These are phyloP conservation scores for Fraxinus sp. DNA, from an alignment of 305 asterid genomes.

Conservation along the genomic window DNA sequence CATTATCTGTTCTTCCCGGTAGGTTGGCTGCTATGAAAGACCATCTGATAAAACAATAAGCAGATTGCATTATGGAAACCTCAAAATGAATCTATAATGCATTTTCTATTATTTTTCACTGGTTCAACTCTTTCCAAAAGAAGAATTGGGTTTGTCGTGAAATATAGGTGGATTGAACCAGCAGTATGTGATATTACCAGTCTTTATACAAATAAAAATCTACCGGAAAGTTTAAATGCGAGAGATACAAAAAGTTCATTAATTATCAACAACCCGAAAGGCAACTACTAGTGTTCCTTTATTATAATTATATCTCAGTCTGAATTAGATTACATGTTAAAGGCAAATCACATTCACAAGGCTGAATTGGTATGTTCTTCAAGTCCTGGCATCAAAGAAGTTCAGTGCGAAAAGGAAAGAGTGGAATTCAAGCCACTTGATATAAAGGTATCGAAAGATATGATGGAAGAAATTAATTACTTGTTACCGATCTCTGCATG, in stretches of 20 bases:
- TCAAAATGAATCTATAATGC: not conserved
- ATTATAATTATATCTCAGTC: not conserved
- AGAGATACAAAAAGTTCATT: not conserved
- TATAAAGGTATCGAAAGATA: not conserved
- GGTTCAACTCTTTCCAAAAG: not conserved
- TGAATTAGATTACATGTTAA: not conserved
- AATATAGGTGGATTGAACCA: not conserved
- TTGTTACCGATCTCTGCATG: conserved; percentile 64
- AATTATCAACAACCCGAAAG: not conserved
- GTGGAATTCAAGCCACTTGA: not conserved
- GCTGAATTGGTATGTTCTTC: not conserved
- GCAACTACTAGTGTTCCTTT: not conserved
- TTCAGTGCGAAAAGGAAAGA: not conserved
- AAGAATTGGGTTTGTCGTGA: not conserved
- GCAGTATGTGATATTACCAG: not conserved
- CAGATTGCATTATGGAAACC: not conserved
- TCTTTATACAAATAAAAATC: not conserved
- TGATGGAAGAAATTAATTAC: conserved; percentile 30
- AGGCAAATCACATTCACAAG: not conserved
- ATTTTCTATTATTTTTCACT: not conserved
- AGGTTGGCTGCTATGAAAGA: conserved; percentile 62
- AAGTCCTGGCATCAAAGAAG: not conserved
- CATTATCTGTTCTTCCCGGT: conserved; percentile 79
- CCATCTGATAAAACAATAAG: conserved; percentile 44
- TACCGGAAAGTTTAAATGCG: not conserved